Evolutionary conservation across 2,329 filamentous ascomycete species (phyloP).

Genomic region (Coniochaeta prunicola): DNA sequence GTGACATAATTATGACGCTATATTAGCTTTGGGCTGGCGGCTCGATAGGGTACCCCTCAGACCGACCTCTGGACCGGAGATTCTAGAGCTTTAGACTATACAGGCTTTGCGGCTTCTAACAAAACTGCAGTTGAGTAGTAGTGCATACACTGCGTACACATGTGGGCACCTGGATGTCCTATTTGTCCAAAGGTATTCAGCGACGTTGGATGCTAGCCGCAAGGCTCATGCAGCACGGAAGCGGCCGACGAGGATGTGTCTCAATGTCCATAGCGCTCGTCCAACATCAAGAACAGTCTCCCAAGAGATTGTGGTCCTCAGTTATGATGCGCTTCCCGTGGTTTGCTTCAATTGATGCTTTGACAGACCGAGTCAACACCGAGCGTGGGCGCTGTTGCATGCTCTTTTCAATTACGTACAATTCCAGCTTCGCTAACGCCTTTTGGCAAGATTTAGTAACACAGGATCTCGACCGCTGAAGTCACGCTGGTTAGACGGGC

Average conservation of each 20-base stretch:
- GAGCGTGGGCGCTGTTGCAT: not conserved
- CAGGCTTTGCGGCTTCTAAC: too few relatives aligned
- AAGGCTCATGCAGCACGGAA: not conserved
- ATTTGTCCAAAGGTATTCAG: not conserved
- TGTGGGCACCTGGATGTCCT: not conserved
- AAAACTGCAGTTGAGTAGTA: too few relatives aligned
- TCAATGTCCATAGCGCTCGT: not conserved
- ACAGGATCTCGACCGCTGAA: conserved; percentile 5
- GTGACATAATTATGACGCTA: not conserved
- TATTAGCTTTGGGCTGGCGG: not conserved
- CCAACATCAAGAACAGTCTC: not conserved
- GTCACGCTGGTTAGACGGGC: not conserved
- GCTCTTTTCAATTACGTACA: conserved; percentile 23
- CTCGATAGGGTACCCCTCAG: not conserved
- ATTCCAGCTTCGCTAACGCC: conserved; percentile 7
- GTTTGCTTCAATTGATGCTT: not conserved
- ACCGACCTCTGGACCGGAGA: not conserved
- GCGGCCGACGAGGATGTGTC: not conserved
- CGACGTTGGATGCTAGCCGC: not conserved
- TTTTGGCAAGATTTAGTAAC: conserved; percentile 9
- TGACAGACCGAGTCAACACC: not conserved
- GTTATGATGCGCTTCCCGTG: not conserved
- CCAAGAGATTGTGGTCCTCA: not conserved
- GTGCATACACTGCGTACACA: not conserved
- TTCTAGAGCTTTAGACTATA: not conserved